Evolutionary conservation across 139 green algal genomes (phyloP).

Genomic region (Picochlorum sp.): DNA sequence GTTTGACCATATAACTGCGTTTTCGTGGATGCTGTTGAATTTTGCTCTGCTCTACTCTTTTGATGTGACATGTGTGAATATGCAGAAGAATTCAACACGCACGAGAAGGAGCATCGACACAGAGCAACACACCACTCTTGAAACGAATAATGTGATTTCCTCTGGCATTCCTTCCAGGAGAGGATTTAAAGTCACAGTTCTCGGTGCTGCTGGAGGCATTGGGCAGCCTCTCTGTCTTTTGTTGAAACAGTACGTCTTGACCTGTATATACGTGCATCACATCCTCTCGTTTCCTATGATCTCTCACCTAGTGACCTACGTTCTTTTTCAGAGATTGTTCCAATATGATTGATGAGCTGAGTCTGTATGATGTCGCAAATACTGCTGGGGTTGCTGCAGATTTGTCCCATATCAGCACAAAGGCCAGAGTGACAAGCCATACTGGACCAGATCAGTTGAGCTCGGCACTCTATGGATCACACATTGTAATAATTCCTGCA

Average conservation of each 20-base stretch:
- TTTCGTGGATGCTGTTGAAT: too few relatives aligned
- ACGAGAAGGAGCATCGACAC: background rate
- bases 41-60: background rate
- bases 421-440: constrained; percentile 64
- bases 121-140: background rate
- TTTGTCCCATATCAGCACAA: constrained; percentile 87
- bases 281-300: too few relatives aligned
- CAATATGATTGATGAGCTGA: constrained; percentile 46
- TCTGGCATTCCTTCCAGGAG: background rate
- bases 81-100: too few relatives aligned
- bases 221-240: constrained; percentile 79
- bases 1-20: too few relatives aligned
- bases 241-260: constrained; percentile 64
- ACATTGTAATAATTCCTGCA: constrained; percentile 93
- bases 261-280: too few relatives aligned
- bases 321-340: background rate
- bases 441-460: constrained; percentile 67
- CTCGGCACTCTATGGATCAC: constrained; percentile 54
- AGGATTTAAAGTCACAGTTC: constrained; percentile 50
- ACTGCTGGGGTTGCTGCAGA: constrained; percentile 89
- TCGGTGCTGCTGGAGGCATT: constrained; percentile 78
- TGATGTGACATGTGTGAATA: background rate
- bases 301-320: background rate
- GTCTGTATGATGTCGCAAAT: constrained; percentile 92
- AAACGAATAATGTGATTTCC: background rate